phyloP scores from a whole-genome alignment of 768 basidiomycete genomes.

The Phylloporus sp. region DNA sequence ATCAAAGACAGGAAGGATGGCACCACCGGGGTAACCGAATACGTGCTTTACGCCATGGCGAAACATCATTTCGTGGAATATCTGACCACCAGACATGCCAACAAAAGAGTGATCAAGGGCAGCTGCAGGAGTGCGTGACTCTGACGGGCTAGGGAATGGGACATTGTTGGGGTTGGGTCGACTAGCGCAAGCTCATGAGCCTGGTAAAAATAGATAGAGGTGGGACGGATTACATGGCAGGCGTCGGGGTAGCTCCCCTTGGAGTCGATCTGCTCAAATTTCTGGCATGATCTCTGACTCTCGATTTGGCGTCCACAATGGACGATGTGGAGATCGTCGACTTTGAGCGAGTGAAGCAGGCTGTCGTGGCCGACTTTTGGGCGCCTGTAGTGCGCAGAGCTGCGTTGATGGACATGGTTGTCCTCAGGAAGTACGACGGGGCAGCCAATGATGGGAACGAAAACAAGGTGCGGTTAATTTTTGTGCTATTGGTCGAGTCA shows the following conservation, averaged over 20 bases:
- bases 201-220: neutral
- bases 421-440: conserved; percentile 8
- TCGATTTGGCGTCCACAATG: conserved; percentile 75
- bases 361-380: conserved; percentile 30
- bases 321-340: conserved; percentile 50
- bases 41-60: conserved; percentile 94
- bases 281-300: conserved; percentile 75
- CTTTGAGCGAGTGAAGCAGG: conserved; percentile 43
- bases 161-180: conserved; percentile 39
- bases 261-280: conserved; percentile 67
- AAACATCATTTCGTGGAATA: conserved; percentile 99
- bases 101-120: conserved; percentile 81
- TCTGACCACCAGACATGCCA: conserved; percentile 92
- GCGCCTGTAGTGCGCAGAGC: conserved; percentile 42
- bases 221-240: conserved; percentile 48
- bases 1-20: conserved; percentile 99
- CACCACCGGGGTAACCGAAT: conserved; percentile 97
- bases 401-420: conserved; percentile 42
- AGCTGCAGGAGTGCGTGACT: conserved; percentile 41
- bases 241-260: conserved; percentile 58
- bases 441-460: conserved; percentile 5
- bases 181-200: conserved; percentile 53
- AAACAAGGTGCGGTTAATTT: conserved; percentile 1
- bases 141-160: conserved; percentile 33
- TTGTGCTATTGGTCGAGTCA: conserved; percentile 19